A percentile compares a stretch with the other conserved stretches of the same genome.
Conservation (phyloP, 768 basidiomycete species). For the Pluteus cervinus region DNA sequence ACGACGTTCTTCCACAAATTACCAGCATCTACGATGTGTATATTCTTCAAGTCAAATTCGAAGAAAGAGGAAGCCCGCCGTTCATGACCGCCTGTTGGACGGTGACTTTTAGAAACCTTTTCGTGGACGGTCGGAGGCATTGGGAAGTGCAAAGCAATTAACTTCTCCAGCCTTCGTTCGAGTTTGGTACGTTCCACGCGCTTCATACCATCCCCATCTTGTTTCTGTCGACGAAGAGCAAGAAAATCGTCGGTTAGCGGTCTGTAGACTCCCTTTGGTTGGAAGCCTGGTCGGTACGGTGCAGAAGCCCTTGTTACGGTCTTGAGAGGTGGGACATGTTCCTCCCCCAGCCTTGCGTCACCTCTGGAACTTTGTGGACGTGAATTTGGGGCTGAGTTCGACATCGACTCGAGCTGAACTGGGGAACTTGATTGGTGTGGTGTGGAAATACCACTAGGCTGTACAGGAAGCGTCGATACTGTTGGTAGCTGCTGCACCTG, state of each 20-base stretch:
- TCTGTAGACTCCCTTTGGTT: constrained; percentile 81
- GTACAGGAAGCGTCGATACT: too few relatives aligned
- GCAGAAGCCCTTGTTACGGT: constrained; percentile 38
- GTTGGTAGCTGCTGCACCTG: too few relatives aligned
- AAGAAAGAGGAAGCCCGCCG: constrained; percentile 66
- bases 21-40: constrained; percentile 47
- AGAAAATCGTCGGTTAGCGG: constrained; percentile 81
- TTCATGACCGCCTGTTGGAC: constrained; percentile 16
- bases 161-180: constrained; percentile 83
- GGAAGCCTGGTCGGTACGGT: constrained; percentile 88
- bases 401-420: too few relatives aligned
- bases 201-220: constrained; percentile 35
- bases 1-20: constrained; percentile 66
- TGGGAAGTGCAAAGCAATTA: constrained; percentile 69
- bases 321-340: too few relatives aligned
- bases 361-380: too few relatives aligned
- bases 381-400: too few relatives aligned
- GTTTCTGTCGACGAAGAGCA: constrained; percentile 33
- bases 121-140: constrained; percentile 7
- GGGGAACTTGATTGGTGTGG: constrained; percentile 1
- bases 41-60: constrained; percentile 60
- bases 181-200: constrained; percentile 80
- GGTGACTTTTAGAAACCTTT: constrained; percentile 10
- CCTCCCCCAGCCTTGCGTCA: too few relatives aligned
- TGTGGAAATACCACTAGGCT: too few relatives aligned